Base-by-base conservation (phyloP, 768 basidiomycete species). In the Auricularia sp. region DNA sequence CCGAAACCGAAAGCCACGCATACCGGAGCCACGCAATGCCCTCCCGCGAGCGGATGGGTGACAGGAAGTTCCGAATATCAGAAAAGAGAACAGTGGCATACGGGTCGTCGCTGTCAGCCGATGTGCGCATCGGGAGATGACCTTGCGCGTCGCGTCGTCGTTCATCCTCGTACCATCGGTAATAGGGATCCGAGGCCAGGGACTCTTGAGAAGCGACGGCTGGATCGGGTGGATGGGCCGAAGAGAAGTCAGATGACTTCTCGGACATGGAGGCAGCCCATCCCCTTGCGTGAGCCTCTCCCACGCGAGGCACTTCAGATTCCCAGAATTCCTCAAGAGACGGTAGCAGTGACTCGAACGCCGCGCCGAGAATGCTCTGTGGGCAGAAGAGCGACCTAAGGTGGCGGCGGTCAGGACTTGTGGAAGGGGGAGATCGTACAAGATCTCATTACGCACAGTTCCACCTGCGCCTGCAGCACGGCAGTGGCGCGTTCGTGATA, bases 251-350 rank as follows among this genome's bases (percentile, higher is more conserved):
- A 64, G 34, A 14, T 42, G 39, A 42, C 39, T 7, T 14, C 8
- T 42, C 39, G 39, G 45, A 62, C 47, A 81, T 74, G 89, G 89
- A 92, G 39, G 75, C 66, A 14, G 79, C 78, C 90, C 91, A 93
- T 33, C 92, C 90, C 64, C 73, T 77, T 8, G 90, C 83, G 63
- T 77, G 76, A 0, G 74, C 71, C 71, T 94, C 92, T 35, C 90
- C 89, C 8, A 86, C 72, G n/a, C 91, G 85, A n/a, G 85, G 85
- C 10, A 75, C 77, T 73, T 92, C 92, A 3, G 87, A 84, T 62
- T 94, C 92, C 92, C 92, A 94, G 71, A 89, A 94, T 62, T 85
- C 83, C 75, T 92, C 90, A 3, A 94, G 78, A 16, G 80, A 76
- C 64, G 83, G 79, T 3, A 92, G 75, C 62, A 81, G 82, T 3